Base-by-base conservation (phyloP, 169 alveolate genomes). In the Eimeria sp. region DNA sequence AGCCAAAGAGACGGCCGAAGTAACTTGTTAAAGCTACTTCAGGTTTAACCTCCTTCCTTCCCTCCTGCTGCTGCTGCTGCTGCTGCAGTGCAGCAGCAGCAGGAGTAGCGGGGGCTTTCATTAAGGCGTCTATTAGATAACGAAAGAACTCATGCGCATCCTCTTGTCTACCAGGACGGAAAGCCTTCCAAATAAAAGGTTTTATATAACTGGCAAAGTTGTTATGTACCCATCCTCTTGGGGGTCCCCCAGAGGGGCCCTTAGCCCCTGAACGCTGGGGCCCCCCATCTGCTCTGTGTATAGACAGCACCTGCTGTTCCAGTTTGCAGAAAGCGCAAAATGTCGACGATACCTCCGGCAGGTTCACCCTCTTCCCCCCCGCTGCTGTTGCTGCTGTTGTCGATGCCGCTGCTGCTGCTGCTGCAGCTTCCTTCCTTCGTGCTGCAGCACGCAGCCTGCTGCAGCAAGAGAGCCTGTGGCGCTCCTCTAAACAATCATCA, bases 131-230 rank as follows among this genome's bases (percentile, higher is more conserved):
- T 5, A 97, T 54, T 49, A 97, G 89, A 34, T 54, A 97, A 6
- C 98, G 88, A 51, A 97, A 72, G 91, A 97, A 97, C 72, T 97
- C 98, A 76, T 97, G 98, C 6, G 98, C 98, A 40, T 97, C 98
- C 25, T 97, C 97, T 95, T 96, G 97, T 27, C 96, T 54, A 58
- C 97, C 97, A 16, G 87, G 95, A n/a, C 97, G 75, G 43, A 94
- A 97, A 20, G 89, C 61, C 20, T 61, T 76, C 98, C 98, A 97
- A 5, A 97, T 89, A 30, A 97, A 84, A 20, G 94, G 97, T 76
- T 88, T 89, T 54, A 97, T 97, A 82, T 95, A 97, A 16, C 73
- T 45, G 22, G 92, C 80, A 27, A 97, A 83, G 7, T 65, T 86
- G 51, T 97, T 93, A 4, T 92, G 54, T 16, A 89, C 88, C 65